Conservation (phyloP, 805 yeast genomes). For the Brettanomyces nanus region DNA sequence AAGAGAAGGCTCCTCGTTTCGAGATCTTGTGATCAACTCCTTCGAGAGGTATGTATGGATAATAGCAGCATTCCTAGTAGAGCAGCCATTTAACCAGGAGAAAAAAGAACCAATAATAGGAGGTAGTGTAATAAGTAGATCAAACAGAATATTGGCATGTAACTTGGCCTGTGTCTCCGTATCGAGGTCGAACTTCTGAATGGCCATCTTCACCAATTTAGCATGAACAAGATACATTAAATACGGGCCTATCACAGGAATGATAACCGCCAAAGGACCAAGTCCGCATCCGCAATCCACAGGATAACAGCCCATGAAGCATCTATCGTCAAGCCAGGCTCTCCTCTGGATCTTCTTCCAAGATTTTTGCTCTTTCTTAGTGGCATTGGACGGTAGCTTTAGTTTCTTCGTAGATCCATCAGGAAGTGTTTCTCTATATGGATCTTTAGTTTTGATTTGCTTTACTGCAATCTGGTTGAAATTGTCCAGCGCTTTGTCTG, state of each 20-base stretch:
- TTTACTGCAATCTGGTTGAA: constrained; percentile 64
- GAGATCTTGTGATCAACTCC: constrained; percentile 11
- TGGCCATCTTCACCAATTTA: constrained; percentile 54
- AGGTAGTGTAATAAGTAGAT: constrained; percentile 64
- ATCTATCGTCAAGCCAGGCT: constrained; percentile 86
- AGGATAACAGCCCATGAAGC: constrained; percentile 72
- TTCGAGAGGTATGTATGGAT: constrained; percentile 39
- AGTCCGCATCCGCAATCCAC: constrained; percentile 71
- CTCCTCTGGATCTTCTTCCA: constrained; percentile 69
- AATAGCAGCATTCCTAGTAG: constrained; percentile 82
- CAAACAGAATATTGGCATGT: constrained; percentile 69
- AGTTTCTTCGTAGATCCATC: constrained; percentile 50
- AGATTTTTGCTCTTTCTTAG: constrained; percentile 49
- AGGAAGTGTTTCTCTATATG: constrained; percentile 44
- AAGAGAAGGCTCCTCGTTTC: constrained; percentile 1
- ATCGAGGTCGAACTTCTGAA: constrained; percentile 50
- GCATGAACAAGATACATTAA: constrained; percentile 74
- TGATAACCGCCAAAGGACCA: constrained; percentile 55
- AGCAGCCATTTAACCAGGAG: constrained; percentile 77
- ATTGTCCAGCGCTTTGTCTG: constrained; percentile 33
- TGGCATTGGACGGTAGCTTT: constrained; percentile 49
- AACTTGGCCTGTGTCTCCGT: constrained; percentile 52
- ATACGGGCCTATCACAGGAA: constrained; percentile 83
- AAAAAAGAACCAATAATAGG: constrained; percentile 76
- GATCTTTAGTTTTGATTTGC: constrained; percentile 56